Percentiles rank a stretch among this genome's conserved stretches.
Evolutionary conservation across 768 basidiomycete species (phyloP).

Genomic region (Mrakia gelida): DNA sequence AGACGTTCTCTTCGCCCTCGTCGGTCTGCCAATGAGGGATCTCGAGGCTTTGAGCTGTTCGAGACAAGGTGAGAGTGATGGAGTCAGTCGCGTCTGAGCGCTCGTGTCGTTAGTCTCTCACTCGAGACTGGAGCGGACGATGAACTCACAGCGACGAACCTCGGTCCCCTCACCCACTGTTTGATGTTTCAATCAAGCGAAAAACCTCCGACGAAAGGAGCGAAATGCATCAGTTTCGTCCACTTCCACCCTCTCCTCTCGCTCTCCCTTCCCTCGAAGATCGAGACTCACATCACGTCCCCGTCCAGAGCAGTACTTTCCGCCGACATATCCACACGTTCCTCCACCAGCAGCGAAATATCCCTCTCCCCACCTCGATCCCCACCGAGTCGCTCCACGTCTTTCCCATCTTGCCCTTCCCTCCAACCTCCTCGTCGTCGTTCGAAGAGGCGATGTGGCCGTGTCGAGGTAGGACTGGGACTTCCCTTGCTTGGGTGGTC

Average conservation of each 20-base stretch:
- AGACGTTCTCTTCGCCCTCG: slow-evolving; percentile 8
- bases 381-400: slow-evolving; percentile 26
- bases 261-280: neutral
- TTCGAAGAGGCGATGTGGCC: neutral
- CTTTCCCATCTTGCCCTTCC: neutral
- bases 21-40: slow-evolving; percentile 31
- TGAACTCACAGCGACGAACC: slow-evolving; percentile 11
- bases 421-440: neutral
- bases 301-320: slow-evolving; percentile 23
- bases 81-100: neutral
- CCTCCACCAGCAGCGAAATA: slow-evolving; percentile 24
- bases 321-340: slow-evolving; percentile 24
- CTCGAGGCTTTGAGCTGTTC: slow-evolving; percentile 26
- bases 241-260: too few species aligned
- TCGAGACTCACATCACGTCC: slow-evolving; percentile 16
- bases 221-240: neutral
- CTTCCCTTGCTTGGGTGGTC: slow-evolving; percentile 18
- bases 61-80: neutral
- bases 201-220: too few species aligned
- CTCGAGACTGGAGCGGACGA: neutral
- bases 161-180: slow-evolving; percentile 25
- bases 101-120: too few species aligned
- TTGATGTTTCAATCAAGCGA: slow-evolving; percentile 10
- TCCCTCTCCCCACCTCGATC: slow-evolving; percentile 24
- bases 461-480: neutral